Base-by-base conservation (phyloP, 2,329 filamentous ascomycete genomes). In the Aspergillus pseudonomiae region DNA sequence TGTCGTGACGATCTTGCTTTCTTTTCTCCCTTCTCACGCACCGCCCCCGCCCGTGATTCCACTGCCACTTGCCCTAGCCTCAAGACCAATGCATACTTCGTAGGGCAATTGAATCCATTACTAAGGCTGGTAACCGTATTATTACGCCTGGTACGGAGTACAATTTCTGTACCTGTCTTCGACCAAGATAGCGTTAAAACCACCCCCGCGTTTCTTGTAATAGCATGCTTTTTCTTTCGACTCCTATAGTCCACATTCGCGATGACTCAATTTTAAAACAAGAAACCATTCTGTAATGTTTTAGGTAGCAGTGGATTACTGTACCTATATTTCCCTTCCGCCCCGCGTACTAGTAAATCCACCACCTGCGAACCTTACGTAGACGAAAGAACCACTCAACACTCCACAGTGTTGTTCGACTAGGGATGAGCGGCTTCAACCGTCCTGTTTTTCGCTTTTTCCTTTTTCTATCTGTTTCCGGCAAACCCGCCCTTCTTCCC, bases 21-120 rank as follows among this genome's bases (percentile, higher is more conserved):
- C 59, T 56, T 63, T 63, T 59, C 43, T 64, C 65, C 67, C 63
- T 70, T 62, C 30, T 52, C 45, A 56, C 55, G 71, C 72, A 75
- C 73, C 73, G 71, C 72, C 71, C 65, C 65, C 67, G 70, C 58
- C 57, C 60, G 59, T 46, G 26, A 53, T 68, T 67, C 70, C 72
- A 73, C 74, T 74, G 74, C 73, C 73, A 75, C 64, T 54, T 54
- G 66, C 63, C 66, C 67, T 39, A 74, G 69, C 73, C 72, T 74
- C 73, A 73, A 57, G 52, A 50, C 56, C 39, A 59, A 63, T 64
- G 59, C 61, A 58, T 62, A 55, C 21, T 24, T 24, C 21, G 21
- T 24, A 24, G 32, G 34, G 34, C 52, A 55, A 24, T n/a, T n/a
- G 10, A 14, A 36, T 26, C 30, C 32, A 55, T 26, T 55, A 55